phyloP scores from a whole-genome alignment of 169 alveolate species.

The Plasmodium gonderi region DNA sequence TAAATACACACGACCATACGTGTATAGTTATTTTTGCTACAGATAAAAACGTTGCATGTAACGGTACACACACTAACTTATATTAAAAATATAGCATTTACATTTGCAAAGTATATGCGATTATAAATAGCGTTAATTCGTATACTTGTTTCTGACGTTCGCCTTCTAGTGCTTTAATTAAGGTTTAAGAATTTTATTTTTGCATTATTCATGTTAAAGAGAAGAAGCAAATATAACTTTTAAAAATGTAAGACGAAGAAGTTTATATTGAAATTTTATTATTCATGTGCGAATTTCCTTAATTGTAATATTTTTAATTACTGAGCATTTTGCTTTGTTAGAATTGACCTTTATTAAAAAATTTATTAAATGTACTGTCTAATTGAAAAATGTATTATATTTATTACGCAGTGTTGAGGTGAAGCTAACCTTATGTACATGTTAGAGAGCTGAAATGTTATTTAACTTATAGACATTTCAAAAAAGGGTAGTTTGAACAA shows the following conservation, averaged over 20 bases:
- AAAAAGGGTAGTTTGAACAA: neutral
- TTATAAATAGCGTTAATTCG: neutral
- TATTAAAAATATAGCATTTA: neutral
- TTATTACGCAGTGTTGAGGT: neutral
- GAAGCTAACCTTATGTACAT: neutral
- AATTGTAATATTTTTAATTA: neutral
- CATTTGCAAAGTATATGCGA: too few relatives aligned
- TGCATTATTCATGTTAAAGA: neutral
- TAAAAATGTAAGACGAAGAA: neutral
- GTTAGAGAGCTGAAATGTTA: neutral
- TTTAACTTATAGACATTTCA: neutral
- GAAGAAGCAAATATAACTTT: neutral
- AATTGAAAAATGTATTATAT: neutral
- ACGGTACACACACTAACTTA: neutral
- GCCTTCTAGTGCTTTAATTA: neutral
- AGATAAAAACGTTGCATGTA: neutral
- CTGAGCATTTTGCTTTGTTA: too few relatives aligned
- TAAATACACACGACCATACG: neutral
- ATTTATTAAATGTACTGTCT: too few relatives aligned
- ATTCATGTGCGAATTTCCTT: neutral
- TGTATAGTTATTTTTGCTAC: neutral
- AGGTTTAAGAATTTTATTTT: neutral
- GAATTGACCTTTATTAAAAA: too few relatives aligned
- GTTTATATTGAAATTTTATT: neutral
- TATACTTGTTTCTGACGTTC: neutral